Evolutionary conservation across 495 filamentous ascomycete genomes (phyloP), one percentile per base, ranked within the genome.

Genomic region (Trichocladium uniseriatum): DNA sequence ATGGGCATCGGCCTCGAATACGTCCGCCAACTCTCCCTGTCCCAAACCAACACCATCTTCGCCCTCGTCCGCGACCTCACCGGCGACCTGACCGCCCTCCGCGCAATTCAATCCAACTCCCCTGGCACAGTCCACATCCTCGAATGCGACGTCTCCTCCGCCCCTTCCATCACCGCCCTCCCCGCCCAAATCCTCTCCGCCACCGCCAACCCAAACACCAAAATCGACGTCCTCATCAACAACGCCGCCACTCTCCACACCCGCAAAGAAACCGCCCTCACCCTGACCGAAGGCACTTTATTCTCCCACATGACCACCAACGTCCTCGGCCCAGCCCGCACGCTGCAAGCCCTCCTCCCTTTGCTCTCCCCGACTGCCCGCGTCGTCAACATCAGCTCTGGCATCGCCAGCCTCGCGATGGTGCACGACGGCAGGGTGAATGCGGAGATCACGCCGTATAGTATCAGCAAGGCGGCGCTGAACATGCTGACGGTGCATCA

Each of bases 1-100:
- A 65, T 67, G 20, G 76, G 76, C 54, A 59, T 79, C 50, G 76
- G 76, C 53, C 69, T 65, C 53, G 71, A 75, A 45, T 69, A 73
- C 53, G 58, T 76, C 28, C 67, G 69, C 39, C 72, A 78, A 57
- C 68, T 78, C 50, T 59, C 69, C 43, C 24, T 42, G 27, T 35
- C 65, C 45, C 14, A 60, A 0, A 28, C 32, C 45, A 78, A 75
- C 64, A 75, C 62, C 32, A 54, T 78, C 57, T 55, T 76, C 16
- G 74, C 70, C 21, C 60, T 65, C 27, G 66, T 71, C 11, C 75
- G 75, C 43, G 55, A 61, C 41, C 48, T 63, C 40, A 57, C 62
- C 10, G 43, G 52, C 20, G 53, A 56, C 29, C 57, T 69, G 16
- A 43, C 46, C 29, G 50, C 52, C 31, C 52, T 71, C 3, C 50